Evolutionary conservation across 768 basidiomycete species (phyloP), one percentile per base, ranked within the genome.

Genomic region (Tremella fuciformis): DNA sequence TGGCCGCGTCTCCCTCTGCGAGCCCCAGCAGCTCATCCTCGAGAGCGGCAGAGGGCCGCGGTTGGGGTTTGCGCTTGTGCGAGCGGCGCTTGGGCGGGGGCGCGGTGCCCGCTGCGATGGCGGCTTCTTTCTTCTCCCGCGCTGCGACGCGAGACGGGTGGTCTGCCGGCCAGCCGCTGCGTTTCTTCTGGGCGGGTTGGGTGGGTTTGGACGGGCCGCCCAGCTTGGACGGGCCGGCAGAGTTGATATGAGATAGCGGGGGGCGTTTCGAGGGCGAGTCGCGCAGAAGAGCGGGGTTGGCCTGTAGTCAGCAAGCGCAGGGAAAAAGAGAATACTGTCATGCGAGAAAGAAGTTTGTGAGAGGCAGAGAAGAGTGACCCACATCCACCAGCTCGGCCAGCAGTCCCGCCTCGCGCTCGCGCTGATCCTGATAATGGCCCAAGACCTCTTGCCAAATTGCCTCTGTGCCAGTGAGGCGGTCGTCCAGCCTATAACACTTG

Each of bases 21-120:
- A 73, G 50, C 29, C 69, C 71, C 2, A 73, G 65, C 0, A 73
- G 54, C 40, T 73, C 71, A 44, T 73, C 71, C 13, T 73, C 71
- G n/a, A 73, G 21, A 13, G 59, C 49, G n/a, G 57, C 65, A 13
- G 55, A 42, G 13, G 51, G 34, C 24, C 57, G 11, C 49, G 57
- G 21, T 24, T 62, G 53, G 54, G 49, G 41, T 59, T 67, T 50
- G 2, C 44, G 16, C 37, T 60, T 52, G 15, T 55, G 39, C 15
- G 41, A 16, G 25, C 26, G 21, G 15, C 18, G 16, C n/a, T 53
- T 53, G 2, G 55, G 54, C 8, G 42, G 42, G 8, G 22, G 6
- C 9, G 22, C 41, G 13, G 51, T 16, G 15, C 60, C 58, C n/a
- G 58, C 56, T 7, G 64, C 61, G 18, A 55, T 25, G 13, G 55